Evolutionary conservation across 2,329 filamentous ascomycete species (phyloP), one percentile per base, ranked within the genome.

Genomic region (Sclerotinia subarctica): DNA sequence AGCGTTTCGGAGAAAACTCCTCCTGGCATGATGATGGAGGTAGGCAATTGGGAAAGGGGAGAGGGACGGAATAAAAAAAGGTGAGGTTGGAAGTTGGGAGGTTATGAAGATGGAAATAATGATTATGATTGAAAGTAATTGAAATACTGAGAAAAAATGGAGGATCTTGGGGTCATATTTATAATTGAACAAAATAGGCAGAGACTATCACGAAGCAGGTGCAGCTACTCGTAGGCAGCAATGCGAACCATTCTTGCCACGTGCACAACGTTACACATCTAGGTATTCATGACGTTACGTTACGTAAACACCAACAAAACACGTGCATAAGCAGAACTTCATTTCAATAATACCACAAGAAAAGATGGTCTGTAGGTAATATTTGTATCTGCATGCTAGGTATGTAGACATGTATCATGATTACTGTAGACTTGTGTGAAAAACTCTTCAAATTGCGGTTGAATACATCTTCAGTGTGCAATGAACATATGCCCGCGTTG

Each of bases 1-100:
- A 86, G 81, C 19, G 84, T 85, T 66, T 84, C 79, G 7, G 84
- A 84, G 47, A 86, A 79, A 54, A 80, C 74, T 5, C 69, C 60
- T 44, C 69, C 69, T 63, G 78, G 74, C 78, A 80, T 80, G 42
- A 46, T 74, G 44, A 24, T 74, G 44, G 19, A 62, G 56, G n/a
- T 52, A 15, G 42, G 64, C 19, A 38, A 29, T 46, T 24, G n/a
- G 15, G 29, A 29, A 35, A 19, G 29, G n/a, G 6, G 21, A 63
- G 21, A 17, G 7, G 10, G 52, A 42, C 3, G 13, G 13, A 42
- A 15, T 3, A 3, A 13, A 17, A 8, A 7, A 13, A 13, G 8
- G 38, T 38, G 8, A 35, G 38, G 38, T 6, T n/a, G n/a, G 32
- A n/a, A 24, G 35, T 17, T 35, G 24, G 29, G 35, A 52, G 11